Evolutionary conservation across 139 green algal species (phyloP).

Genomic region (Coccomyxa sp.): DNA sequence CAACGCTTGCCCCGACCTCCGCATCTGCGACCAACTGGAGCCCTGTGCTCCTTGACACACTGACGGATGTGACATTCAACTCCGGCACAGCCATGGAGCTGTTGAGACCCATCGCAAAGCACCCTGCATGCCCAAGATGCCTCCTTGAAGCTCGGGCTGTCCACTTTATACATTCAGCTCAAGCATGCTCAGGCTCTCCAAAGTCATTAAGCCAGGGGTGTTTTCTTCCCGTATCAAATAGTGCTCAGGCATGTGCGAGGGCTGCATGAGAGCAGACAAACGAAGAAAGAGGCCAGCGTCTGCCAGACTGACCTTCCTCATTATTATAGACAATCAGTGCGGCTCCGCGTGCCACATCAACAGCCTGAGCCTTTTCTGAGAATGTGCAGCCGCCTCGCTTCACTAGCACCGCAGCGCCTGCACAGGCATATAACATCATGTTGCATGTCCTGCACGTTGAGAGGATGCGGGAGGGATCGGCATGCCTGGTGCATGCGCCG

Average conservation of each 20-base stretch:
- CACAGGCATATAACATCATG: no score
- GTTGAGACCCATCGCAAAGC: neutral
- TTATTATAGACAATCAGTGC: conserved; percentile 60
- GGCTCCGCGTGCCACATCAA: conserved; percentile 37
- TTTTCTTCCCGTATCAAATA: neutral
- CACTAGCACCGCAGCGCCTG: conserved; percentile 44
- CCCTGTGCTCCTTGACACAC: neutral
- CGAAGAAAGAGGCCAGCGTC: neutral
- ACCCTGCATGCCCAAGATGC: no score
- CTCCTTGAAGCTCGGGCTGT: no score
- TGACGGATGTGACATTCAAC: neutral
- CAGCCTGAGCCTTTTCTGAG: conserved; percentile 43
- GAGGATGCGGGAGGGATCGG: no score
- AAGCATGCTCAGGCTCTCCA: no score
- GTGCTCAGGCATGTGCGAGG: neutral
- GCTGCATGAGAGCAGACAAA: neutral
- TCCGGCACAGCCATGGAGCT: neutral
- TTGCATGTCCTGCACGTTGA: no score
- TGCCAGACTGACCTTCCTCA: conserved; percentile 26
- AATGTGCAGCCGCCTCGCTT: conserved; percentile 63
- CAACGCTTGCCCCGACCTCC: neutral
- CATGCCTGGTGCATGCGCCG: no score
- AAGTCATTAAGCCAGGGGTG: no score
- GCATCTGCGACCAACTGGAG: neutral
- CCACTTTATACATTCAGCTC: no score